Evolutionary conservation across 352 stramenopile species (phyloP).

Genomic region (Globisporangium okanoganense): DNA sequence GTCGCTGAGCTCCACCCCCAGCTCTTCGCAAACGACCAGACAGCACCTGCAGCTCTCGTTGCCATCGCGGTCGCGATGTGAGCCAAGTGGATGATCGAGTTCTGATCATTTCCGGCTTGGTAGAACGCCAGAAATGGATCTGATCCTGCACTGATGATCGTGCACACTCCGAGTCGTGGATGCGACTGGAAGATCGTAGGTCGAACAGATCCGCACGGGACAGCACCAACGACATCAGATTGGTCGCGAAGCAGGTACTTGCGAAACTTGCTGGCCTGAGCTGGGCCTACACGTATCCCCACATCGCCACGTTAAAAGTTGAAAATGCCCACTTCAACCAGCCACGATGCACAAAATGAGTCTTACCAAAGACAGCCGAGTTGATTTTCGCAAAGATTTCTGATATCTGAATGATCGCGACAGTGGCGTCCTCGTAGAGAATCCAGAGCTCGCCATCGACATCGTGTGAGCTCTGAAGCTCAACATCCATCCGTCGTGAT

Average conservation of each 20-base stretch:
- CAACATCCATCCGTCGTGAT: slow-evolving; percentile 24
- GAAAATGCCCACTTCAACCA: neutral
- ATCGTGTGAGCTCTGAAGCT: slow-evolving; percentile 21
- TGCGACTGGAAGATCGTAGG: slow-evolving; percentile 85
- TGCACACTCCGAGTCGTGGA: slow-evolving; percentile 64
- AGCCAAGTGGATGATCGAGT: slow-evolving; percentile 83
- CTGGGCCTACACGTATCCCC: slow-evolving; percentile 26
- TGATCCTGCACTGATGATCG: slow-evolving; percentile 61
- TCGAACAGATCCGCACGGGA: slow-evolving; percentile 57
- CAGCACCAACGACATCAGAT: slow-evolving; percentile 47
- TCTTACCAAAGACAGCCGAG: slow-evolving; percentile 49
- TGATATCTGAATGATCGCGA: slow-evolving; percentile 74
- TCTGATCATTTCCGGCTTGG: slow-evolving; percentile 80
- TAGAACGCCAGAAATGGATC: slow-evolving; percentile 79
- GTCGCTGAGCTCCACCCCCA: slow-evolving; percentile 57
- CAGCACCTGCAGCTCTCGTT: slow-evolving; percentile 60
- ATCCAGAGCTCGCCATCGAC: slow-evolving; percentile 68
- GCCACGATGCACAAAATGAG: no score
- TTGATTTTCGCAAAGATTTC: slow-evolving; percentile 52
- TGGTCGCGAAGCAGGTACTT: slow-evolving; percentile 81
- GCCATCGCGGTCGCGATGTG: slow-evolving; percentile 83
- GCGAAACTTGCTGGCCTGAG: slow-evolving; percentile 72
- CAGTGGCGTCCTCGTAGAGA: slow-evolving; percentile 66
- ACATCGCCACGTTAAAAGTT: neutral
- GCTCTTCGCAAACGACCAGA: slow-evolving; percentile 83